phyloP scores from a whole-genome alignment of 2,329 filamentous ascomycete genomes.

The Aspergillus hortae region DNA sequence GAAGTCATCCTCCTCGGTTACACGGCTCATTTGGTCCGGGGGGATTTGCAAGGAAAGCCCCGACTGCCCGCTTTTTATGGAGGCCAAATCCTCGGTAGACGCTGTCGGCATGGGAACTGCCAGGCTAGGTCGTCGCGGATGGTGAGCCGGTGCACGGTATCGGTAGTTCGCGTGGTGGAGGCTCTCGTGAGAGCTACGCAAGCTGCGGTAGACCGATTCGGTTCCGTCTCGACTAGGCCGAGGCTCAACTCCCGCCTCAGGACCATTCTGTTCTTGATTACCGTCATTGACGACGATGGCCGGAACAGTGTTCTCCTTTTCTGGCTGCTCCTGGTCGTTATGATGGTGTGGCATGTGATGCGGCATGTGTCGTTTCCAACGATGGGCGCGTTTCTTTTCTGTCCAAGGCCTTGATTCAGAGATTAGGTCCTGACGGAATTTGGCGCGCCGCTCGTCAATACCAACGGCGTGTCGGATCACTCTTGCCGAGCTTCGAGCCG shows the following conservation, averaged over 20 bases:
- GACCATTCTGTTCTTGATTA: constrained; percentile 2
- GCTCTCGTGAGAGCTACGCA: constrained; percentile 20
- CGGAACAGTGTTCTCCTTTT: constrained; percentile 19
- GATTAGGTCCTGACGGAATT: constrained; percentile 57
- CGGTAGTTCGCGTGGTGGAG: constrained; percentile 12
- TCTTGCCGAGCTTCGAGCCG: constrained; percentile 51
- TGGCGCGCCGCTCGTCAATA: constrained; percentile 57
- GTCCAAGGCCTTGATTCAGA: constrained; percentile 39
- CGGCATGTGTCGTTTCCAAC: constrained; percentile 20
- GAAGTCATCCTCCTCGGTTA: constrained; percentile 18
- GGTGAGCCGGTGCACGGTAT: constrained; percentile 26
- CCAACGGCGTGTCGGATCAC: constrained; percentile 57
- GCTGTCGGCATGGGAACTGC: constrained; percentile 24
- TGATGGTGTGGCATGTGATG: constrained; percentile 19
- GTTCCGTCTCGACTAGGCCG: constrained; percentile 14
- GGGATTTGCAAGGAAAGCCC: constrained; percentile 27
- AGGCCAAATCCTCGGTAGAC: constrained; percentile 28
- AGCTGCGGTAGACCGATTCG: constrained; percentile 29
- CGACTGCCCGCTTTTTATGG: constrained; percentile 28
- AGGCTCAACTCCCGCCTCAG: constrained; percentile 4
- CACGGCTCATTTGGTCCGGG: constrained; percentile 10
- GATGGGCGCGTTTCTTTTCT: constrained; percentile 16
- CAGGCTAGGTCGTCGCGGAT: constrained; percentile 17
- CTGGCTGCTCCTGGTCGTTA: constrained; percentile 9
- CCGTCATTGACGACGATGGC: constrained; percentile 31